Conservation (phyloP, 208 protist genomes). For the Leishmania amazonensis region DNA sequence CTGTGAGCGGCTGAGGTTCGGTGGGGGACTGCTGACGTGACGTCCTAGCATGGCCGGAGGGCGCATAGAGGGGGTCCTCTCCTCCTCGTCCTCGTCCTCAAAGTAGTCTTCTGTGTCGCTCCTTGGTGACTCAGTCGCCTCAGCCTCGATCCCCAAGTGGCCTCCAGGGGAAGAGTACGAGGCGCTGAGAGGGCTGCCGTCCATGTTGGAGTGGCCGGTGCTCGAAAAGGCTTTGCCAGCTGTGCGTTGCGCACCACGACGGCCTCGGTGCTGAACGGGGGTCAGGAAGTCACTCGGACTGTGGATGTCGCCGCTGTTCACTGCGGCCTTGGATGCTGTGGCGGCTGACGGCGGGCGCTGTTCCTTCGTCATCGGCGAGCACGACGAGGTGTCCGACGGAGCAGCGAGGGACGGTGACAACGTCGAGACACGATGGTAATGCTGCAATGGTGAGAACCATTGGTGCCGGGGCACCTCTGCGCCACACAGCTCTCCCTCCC, state of each 20-base stretch:
- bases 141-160: background rate
- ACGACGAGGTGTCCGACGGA: background rate
- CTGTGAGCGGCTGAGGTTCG: constrained; percentile 12
- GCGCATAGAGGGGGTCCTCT: constrained; percentile 24
- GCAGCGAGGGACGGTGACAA: constrained; percentile 9
- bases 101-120: background rate
- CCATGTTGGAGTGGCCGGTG: background rate
- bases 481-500: background rate
- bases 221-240: background rate
- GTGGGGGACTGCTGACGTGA: constrained; percentile 24
- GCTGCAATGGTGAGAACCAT: background rate
- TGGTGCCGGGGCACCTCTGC: background rate
- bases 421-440: too few species aligned
- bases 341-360: background rate
- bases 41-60: constrained; percentile 26
- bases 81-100: constrained; percentile 11
- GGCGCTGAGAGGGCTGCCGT: background rate
- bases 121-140: background rate
- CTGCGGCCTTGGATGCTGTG: background rate
- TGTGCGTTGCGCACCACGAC: background rate
- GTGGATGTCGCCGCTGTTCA: background rate
- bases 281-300: background rate
- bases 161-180: background rate
- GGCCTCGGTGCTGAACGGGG: background rate
- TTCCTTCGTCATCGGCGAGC: background rate